Conservation (phyloP, 495 filamentous ascomycete species). For the Aspergillus ellipticus region DNA sequence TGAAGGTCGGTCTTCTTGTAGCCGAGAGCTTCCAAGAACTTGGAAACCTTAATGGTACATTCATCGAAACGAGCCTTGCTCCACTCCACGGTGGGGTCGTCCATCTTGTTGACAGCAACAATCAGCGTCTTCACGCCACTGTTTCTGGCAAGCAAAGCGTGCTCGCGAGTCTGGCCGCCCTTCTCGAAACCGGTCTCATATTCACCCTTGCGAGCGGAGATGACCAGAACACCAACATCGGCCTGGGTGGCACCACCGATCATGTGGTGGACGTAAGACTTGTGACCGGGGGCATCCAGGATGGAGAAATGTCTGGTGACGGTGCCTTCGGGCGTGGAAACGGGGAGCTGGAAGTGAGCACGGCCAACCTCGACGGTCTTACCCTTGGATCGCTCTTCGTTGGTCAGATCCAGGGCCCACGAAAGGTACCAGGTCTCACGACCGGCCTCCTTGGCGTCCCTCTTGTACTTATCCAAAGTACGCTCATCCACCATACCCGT, state of each 20-base stretch:
- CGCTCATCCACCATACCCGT: slow-evolving; percentile 99
- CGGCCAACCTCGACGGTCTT: slow-evolving; percentile 98
- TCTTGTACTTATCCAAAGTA: slow-evolving; percentile 96
- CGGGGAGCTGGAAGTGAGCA: slow-evolving; percentile 92
- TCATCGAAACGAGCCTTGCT: slow-evolving; percentile 86
- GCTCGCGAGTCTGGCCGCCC: slow-evolving; percentile 95
- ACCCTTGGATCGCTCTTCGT: slow-evolving; percentile 93
- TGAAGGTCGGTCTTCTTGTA: slow-evolving; percentile 91
- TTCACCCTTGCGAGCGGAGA: slow-evolving; percentile 95
- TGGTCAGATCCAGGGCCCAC: slow-evolving; percentile 94
- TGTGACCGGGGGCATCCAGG: slow-evolving; percentile 94
- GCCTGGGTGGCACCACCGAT: slow-evolving; percentile 96
- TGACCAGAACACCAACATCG: slow-evolving; percentile 92
- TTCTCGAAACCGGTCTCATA: slow-evolving; percentile 99
- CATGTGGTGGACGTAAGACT: slow-evolving; percentile 94
- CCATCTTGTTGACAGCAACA: slow-evolving; percentile 97
- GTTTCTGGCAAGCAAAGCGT: slow-evolving; percentile 96
- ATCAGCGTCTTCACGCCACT: slow-evolving; percentile 94
- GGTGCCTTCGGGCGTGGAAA: slow-evolving; percentile 48
- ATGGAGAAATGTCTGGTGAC: slow-evolving; percentile 69
- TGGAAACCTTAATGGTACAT: slow-evolving; percentile 81
- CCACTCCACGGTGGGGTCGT: slow-evolving; percentile 95
- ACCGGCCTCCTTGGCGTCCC: slow-evolving; percentile 90
- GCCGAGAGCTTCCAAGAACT: slow-evolving; percentile 84
- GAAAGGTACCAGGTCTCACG: slow-evolving; percentile 99